Evolutionary conservation across 257 asterid species (phyloP).

Genomic region (Lithospermum erythrorhizon): DNA sequence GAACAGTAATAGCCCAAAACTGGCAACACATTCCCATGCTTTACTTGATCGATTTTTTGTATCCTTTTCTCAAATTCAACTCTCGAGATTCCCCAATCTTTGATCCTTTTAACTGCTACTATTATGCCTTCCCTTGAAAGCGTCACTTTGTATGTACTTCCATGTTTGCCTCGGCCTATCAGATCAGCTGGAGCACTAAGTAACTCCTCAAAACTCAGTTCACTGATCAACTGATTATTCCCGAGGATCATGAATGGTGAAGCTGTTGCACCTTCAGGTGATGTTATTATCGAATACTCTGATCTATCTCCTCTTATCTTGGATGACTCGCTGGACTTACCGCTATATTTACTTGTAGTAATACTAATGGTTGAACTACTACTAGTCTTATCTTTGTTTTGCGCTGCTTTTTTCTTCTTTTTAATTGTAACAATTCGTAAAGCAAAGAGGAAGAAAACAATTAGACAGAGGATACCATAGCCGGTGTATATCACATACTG

Average conservation of each 20-base stretch:
- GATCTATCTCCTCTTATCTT: conserved; percentile 40
- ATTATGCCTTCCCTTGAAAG: conserved; percentile 19
- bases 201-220: conserved; percentile 57
- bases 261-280: conserved; percentile 41
- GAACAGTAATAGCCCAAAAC: conserved; percentile 64
- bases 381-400: conserved; percentile 6
- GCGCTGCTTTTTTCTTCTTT: conserved; percentile 7
- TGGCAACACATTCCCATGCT: conserved; percentile 46
- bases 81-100: conserved; percentile 44
- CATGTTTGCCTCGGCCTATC: conserved; percentile 46
- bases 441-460: conserved; percentile 23
- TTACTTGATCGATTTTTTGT: conserved; percentile 33
- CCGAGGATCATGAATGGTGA: neutral
- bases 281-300: conserved; percentile 46
- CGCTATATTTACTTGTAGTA: conserved; percentile 5
- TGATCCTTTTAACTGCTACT: conserved; percentile 60
- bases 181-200: conserved; percentile 63
- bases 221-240: conserved; percentile 21
- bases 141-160: conserved; percentile 54
- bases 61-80: conserved; percentile 54
- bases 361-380: conserved; percentile 14
- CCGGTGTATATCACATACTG: conserved; percentile 48
- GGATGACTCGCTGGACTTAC: conserved; percentile 32
- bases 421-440: conserved; percentile 11
- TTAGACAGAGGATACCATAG: conserved; percentile 37